A percentile compares a stretch with the other conserved stretches of the same genome.
Conservation (phyloP, 768 basidiomycete genomes). For the Boletales sp. region DNA sequence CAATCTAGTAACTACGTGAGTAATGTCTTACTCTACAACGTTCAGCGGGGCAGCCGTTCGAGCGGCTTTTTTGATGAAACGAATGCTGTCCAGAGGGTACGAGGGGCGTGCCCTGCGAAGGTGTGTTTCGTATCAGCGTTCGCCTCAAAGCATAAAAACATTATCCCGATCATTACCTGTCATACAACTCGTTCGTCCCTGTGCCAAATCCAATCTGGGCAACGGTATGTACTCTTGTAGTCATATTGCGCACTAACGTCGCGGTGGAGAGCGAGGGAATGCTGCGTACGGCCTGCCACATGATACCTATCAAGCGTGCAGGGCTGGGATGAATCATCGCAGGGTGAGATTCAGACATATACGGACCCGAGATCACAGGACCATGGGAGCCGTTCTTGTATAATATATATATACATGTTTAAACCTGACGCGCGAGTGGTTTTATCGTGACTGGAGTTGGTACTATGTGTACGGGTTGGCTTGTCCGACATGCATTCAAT, state of each 20-base stretch:
- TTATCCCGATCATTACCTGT: conserved; percentile 41
- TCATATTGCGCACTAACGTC: conserved; percentile 20
- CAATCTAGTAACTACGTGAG: neutral
- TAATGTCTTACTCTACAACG: conserved; percentile 60
- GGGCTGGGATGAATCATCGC: too few species aligned
- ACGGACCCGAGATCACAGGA: neutral
- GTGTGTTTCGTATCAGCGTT: neutral
- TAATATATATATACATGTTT: too few species aligned
- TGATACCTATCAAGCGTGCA: too few species aligned
- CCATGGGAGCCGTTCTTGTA: neutral
- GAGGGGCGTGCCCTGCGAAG: conserved; percentile 66
- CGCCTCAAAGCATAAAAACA: too few species aligned
- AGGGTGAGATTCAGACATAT: too few species aligned
- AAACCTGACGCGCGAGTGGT: too few species aligned
- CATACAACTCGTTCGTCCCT: conserved; percentile 83
- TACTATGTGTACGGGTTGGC: too few species aligned
- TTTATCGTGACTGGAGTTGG: too few species aligned
- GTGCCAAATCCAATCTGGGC: conserved; percentile 73
- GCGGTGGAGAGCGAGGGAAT: too few species aligned
- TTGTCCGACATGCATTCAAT: too few species aligned
- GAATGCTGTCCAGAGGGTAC: conserved; percentile 64
- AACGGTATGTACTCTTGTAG: conserved; percentile 50
- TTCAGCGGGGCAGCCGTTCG: conserved; percentile 43
- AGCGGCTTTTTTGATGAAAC: conserved; percentile 53
- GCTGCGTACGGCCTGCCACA: too few species aligned